Conservation (phyloP, 768 basidiomycete genomes). For the Hemileccinum rubropunctum region DNA sequence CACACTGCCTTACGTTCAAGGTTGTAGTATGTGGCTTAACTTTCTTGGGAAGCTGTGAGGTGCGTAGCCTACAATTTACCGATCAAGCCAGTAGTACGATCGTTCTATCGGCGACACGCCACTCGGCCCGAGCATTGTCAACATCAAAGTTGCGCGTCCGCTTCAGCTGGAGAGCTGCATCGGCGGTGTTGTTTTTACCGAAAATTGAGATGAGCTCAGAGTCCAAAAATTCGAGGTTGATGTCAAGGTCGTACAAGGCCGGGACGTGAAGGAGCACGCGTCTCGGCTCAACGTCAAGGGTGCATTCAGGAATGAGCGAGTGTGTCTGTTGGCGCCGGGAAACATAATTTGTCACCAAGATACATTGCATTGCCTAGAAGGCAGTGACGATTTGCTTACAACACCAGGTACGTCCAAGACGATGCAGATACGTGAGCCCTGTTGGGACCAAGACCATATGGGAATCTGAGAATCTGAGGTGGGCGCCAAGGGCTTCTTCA, state of each 20-base stretch:
- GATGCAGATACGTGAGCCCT: slow-evolving; percentile 43
- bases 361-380: slow-evolving; percentile 6
- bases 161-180: slow-evolving; percentile 48
- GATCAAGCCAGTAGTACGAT: slow-evolving; percentile 45
- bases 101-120: slow-evolving; percentile 54
- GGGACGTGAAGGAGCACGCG: slow-evolving; percentile 55
- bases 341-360: slow-evolving; percentile 1
- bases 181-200: slow-evolving; percentile 11
- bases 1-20: slow-evolving; percentile 6
- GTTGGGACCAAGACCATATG: slow-evolving; percentile 55
- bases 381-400: slow-evolving; percentile 39
- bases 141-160: slow-evolving; percentile 58
- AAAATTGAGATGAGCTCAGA: slow-evolving; percentile 43
- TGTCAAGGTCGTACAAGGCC: slow-evolving; percentile 46
- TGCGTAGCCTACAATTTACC: background rate
- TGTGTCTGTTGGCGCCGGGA: slow-evolving; percentile 39
- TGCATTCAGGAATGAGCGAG: slow-evolving; percentile 42
- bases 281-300: slow-evolving; percentile 64
- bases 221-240: slow-evolving; percentile 56
- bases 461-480: slow-evolving; percentile 23
- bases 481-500: slow-evolving; percentile 31
- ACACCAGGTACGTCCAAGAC: slow-evolving; percentile 52
- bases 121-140: slow-evolving; percentile 62
- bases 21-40: background rate
- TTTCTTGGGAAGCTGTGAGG: slow-evolving; percentile 3